phyloP scores from a whole-genome alignment of 2,329 filamentous ascomycete species.

The Aspergillus persii region DNA sequence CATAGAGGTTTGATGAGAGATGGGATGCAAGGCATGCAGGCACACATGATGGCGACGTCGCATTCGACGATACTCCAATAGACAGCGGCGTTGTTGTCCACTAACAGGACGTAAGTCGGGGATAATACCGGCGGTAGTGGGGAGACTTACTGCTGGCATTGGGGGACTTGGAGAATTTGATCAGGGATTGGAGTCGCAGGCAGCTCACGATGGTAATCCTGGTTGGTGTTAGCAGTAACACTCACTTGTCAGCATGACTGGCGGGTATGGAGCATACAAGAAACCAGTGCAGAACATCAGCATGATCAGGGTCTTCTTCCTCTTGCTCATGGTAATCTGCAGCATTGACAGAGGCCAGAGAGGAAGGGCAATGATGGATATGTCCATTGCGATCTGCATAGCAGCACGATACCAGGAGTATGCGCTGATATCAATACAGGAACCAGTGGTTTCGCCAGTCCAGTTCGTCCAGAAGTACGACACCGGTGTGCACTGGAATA shows the following conservation, averaged over 20 bases:
- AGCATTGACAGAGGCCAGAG: conserved; percentile 46
- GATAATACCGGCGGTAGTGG: too few species aligned
- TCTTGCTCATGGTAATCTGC: conserved; percentile 41
- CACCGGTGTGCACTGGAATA: conserved; percentile 34
- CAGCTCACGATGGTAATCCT: conserved; percentile 45
- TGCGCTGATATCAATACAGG: conserved; percentile 51
- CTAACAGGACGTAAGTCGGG: conserved; percentile 8
- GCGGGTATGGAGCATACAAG: conserved; percentile 30
- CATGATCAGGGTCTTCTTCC: conserved; percentile 50
- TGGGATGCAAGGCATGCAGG: conserved; percentile 43
- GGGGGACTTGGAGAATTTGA: conserved; percentile 39
- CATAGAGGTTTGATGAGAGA: conserved; percentile 22
- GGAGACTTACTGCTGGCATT: conserved; percentile 35
- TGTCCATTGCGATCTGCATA: conserved; percentile 54
- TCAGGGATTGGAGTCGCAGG: conserved; percentile 41
- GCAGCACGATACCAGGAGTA: conserved; percentile 53
- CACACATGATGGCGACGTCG: conserved; percentile 46
- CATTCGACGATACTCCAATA: conserved; percentile 46
- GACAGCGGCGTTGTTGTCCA: conserved; percentile 40
- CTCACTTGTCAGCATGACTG: background rate
- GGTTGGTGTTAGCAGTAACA: background rate
- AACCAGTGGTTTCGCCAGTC: conserved; percentile 48
- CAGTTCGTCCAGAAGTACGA: conserved; percentile 54
- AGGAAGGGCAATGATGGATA: conserved; percentile 54
- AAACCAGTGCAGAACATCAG: conserved; percentile 53